Percentiles rank a stretch among this genome's conserved stretches.
Evolutionary conservation across 352 stramenopile genomes (phyloP).

Genomic region (Phytophthora agathidicida): DNA sequence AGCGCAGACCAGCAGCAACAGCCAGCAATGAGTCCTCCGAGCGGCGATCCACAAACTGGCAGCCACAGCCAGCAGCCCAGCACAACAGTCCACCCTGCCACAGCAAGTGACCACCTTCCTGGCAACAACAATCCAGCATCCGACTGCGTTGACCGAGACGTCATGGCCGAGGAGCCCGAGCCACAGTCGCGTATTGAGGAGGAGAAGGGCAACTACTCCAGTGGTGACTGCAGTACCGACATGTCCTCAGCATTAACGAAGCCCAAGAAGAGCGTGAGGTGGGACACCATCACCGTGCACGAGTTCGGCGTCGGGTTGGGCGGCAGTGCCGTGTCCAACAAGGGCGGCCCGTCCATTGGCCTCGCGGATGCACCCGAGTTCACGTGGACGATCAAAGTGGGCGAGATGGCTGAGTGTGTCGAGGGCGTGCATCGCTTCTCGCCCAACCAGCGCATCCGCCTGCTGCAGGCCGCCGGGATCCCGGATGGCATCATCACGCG

Average conservation of each 20-base stretch:
- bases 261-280: slow-evolving; percentile 38
- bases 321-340: slow-evolving; percentile 61
- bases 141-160: neutral
- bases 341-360: slow-evolving; percentile 64
- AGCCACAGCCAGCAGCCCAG: slow-evolving; percentile 2
- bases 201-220: neutral
- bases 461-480: slow-evolving; percentile 60
- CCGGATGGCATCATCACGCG: slow-evolving; percentile 72
- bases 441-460: slow-evolving; percentile 58
- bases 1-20: slow-evolving; percentile 2
- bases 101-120: slow-evolving; percentile 6
- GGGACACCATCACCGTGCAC: slow-evolving; percentile 56
- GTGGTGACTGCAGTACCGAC: neutral
- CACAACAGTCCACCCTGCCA: neutral
- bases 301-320: slow-evolving; percentile 68
- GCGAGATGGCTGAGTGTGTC: slow-evolving; percentile 67
- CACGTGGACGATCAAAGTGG: slow-evolving; percentile 72
- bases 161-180: slow-evolving; percentile 3
- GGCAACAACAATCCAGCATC: neutral
- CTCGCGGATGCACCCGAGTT: slow-evolving; percentile 61
- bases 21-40: slow-evolving; percentile 24
- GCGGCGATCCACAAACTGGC: slow-evolving; percentile 2
- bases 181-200: neutral
- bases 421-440: slow-evolving; percentile 71
- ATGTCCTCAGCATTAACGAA: neutral